Evolutionary conservation across 1,284 basidiomycete species (phyloP).

Genomic region (Leccinum fallax): DNA sequence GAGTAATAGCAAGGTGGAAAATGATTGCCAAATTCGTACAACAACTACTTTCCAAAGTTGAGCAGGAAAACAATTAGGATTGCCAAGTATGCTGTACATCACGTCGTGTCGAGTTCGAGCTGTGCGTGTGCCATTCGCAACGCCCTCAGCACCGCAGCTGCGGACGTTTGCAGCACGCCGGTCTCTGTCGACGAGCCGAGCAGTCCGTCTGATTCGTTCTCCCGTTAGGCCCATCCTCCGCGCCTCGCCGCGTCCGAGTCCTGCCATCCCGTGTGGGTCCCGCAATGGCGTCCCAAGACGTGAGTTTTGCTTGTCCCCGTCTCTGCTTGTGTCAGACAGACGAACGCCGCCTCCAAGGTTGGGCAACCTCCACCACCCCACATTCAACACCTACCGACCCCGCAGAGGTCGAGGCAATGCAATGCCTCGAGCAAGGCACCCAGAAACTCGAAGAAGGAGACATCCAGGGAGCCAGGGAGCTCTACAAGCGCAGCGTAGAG

Average conservation of each 20-base stretch:
- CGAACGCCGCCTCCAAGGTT: slow-evolving; percentile 50
- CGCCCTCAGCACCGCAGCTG: slow-evolving; percentile 29
- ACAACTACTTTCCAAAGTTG: slow-evolving; percentile 14
- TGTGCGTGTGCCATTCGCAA: slow-evolving; percentile 27
- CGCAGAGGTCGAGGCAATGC: slow-evolving; percentile 78
- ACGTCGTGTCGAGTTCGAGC: slow-evolving; percentile 18
- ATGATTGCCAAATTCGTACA: slow-evolving; percentile 6
- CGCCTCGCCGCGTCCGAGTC: slow-evolving; percentile 13
- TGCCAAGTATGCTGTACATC: slow-evolving; percentile 17
- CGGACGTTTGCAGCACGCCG: slow-evolving; percentile 17
- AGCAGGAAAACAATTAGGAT: slow-evolving; percentile 33
- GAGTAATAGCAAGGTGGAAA: slow-evolving; percentile 28
- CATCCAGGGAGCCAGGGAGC: slow-evolving; percentile 73
- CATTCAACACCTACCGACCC: slow-evolving; percentile 84
- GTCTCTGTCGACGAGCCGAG: slow-evolving; percentile 29
- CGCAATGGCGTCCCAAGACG: slow-evolving; percentile 23
- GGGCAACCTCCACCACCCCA: slow-evolving; percentile 81
- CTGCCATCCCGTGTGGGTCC: slow-evolving; percentile 8
- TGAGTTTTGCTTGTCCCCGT: slow-evolving; percentile 26
- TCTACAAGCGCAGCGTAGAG: slow-evolving; percentile 81
- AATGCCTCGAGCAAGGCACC: slow-evolving; percentile 86
- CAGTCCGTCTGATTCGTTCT: slow-evolving; percentile 17
- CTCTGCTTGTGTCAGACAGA: slow-evolving; percentile 7
- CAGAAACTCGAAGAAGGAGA: slow-evolving; percentile 90
- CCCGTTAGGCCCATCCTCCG: slow-evolving; percentile 20